Evolutionary conservation across 495 filamentous ascomycete species (phyloP), one percentile per base, ranked within the genome.

Genomic region (Letharia lupina): DNA sequence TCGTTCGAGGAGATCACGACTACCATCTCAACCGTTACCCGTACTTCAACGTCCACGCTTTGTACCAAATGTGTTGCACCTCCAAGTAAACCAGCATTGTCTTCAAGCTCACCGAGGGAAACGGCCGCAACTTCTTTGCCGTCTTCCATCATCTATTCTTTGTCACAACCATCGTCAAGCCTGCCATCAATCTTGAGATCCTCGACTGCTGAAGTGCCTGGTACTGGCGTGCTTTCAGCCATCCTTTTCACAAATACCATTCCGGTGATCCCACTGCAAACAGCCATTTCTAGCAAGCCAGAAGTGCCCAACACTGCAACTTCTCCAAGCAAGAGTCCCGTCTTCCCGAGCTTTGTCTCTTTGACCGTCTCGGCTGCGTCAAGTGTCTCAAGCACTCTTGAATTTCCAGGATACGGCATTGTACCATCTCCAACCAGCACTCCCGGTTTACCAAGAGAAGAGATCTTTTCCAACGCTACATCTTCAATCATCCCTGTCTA

Each of bases 11-110:
- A 70, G 42, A 60, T 66, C 41, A 68, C 68, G 6, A 62, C 68
- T 20, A 65, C 66, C 31, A 61, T 66, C 18, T 69, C 70, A 4
- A 70, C 70, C 9, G 35, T 68, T 18, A 67, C 64, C 2, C 60
- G 60, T 31, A 70, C 70, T 7, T 63, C 62, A 56, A 72, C 65
- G 39, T 68, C 62, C 40, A 72, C 66, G 1, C 31, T 70, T 6
- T 72, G 68, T 60, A 72, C 65, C 42, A 61, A 69, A 45, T 69
- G 67, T 58, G 68, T 70, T 63, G 62, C 67, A 40, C 68, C 70
- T 59, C 68, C 65, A 63, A 66, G 57, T 45, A 42, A 52, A 12
- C 47, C 47, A 52, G 64, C 48, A 44, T 18, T 50, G n/a, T 18
- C 58, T 8, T 44, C 58, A 44, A 52, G 42, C 8, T 54, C 39